Conservation (phyloP, 1,284 basidiomycete species). For the Omphalotus olearius region DNA sequence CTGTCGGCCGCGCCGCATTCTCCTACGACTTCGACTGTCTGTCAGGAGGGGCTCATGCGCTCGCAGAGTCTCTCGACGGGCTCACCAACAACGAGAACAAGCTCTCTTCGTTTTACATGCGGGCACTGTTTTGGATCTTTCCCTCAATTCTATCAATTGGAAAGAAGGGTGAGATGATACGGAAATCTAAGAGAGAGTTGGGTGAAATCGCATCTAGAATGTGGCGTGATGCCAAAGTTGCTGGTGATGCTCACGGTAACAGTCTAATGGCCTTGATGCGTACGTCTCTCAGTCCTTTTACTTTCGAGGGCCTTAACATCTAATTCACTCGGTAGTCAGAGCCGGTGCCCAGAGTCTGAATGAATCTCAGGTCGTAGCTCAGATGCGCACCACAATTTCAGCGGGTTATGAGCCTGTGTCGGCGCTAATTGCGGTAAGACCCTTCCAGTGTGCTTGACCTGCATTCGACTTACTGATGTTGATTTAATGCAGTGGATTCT, state of each 20-base stretch:
- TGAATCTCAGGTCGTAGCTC: constrained; percentile 48
- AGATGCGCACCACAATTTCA: constrained; percentile 57
- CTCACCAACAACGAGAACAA: constrained; percentile 56
- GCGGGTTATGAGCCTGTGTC: constrained; percentile 64
- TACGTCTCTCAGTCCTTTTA: constrained; percentile 26
- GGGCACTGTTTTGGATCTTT: constrained; percentile 55
- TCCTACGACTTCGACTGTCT: constrained; percentile 52
- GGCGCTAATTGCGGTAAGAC: constrained; percentile 44
- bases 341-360: constrained; percentile 35
- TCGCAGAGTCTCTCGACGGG: constrained; percentile 47
- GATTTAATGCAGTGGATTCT: constrained; percentile 43
- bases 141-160: constrained; percentile 51
- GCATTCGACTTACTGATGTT: neutral
- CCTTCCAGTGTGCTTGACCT: neutral
- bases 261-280: constrained; percentile 50
- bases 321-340: constrained; percentile 30
- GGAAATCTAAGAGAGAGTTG: constrained; percentile 43
- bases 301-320: neutral
- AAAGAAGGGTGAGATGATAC: constrained; percentile 53
- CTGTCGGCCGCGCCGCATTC: constrained; percentile 51
- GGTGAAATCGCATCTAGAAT: constrained; percentile 44
- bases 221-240: constrained; percentile 46
- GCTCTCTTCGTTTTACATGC: constrained; percentile 56
- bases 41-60: constrained; percentile 37
- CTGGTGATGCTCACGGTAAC: constrained; percentile 35